Conservation (phyloP, 805 yeast genomes). For the Metschnikowia koreensis region DNA sequence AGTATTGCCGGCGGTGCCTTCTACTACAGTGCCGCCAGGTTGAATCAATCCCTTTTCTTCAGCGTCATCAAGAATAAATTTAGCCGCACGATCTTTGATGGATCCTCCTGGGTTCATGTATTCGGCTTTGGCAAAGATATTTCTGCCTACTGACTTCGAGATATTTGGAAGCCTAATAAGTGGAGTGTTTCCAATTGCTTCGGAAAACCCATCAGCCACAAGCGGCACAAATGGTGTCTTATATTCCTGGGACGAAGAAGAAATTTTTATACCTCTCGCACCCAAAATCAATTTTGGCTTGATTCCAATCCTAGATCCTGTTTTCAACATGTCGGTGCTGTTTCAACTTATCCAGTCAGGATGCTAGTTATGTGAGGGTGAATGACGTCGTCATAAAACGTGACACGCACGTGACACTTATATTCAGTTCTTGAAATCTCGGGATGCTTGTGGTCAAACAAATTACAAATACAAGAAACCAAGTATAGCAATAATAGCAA, state of each 20-base stretch:
- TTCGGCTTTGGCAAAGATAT: conserved; percentile 87
- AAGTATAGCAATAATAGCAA: no score
- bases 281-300: background rate
- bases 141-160: conserved; percentile 60
- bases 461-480: no score
- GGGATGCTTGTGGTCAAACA: background rate
- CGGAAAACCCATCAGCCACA: conserved; percentile 69
- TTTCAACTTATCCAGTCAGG: background rate
- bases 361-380: background rate
- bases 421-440: background rate
- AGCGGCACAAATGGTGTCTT: conserved; percentile 59
- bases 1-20: conserved; percentile 96
- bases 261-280: conserved; percentile 8
- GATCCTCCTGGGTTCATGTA: conserved; percentile 94
- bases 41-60: conserved; percentile 60
- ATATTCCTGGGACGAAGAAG: conserved; percentile 14
- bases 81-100: conserved; percentile 87
- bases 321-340: background rate
- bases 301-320: background rate
- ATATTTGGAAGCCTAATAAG: conserved; percentile 59
- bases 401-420: background rate
- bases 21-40: conserved; percentile 85
- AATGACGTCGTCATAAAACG: conserved; percentile 2
- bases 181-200: conserved; percentile 94
- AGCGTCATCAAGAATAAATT: conserved; percentile 74